Evolutionary conservation across 2,329 filamentous ascomycete species (phyloP).

Genomic region (Aspergillus sp.): DNA sequence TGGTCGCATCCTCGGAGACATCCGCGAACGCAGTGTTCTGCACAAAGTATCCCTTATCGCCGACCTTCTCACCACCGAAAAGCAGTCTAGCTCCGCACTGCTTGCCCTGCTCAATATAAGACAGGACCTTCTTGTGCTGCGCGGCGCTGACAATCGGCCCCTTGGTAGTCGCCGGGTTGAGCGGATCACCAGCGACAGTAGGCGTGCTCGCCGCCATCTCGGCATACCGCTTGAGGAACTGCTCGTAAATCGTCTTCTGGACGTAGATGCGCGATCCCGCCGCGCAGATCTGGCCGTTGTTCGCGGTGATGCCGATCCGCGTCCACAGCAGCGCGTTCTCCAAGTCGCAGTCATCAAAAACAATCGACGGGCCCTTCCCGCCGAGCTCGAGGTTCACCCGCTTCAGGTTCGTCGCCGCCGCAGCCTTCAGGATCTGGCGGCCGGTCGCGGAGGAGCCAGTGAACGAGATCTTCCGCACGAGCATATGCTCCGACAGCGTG

Average conservation of each 20-base stretch:
- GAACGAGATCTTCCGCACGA: conserved; percentile 21
- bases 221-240: conserved; percentile 32
- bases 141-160: conserved; percentile 20
- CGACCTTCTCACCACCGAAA: conserved; percentile 22
- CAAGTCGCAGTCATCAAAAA: conserved; percentile 24
- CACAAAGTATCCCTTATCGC: conserved; percentile 58
- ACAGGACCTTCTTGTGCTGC: conserved; percentile 22
- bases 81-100: conserved; percentile 18
- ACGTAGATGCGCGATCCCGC: conserved; percentile 33
- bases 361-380: conserved; percentile 23
- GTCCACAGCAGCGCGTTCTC: conserved; percentile 30
- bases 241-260: conserved; percentile 29
- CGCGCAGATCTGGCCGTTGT: conserved; percentile 33
- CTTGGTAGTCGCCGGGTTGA: conserved; percentile 20
- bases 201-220: conserved; percentile 54
- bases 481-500: conserved; percentile 10
- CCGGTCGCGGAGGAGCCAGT: conserved; percentile 20
- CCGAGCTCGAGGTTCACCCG: conserved; percentile 20
- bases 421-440: conserved; percentile 12
- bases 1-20: conserved; percentile 46
- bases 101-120: conserved; percentile 22
- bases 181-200: conserved; percentile 18
- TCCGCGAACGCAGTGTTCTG: conserved; percentile 57
- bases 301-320: conserved; percentile 25
- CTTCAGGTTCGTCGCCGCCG: conserved; percentile 17